These are phyloP conservation scores for Metschnikowia noctiluminum DNA, from an alignment of 805 yeast genomes.

Conservation along the genomic window DNA sequence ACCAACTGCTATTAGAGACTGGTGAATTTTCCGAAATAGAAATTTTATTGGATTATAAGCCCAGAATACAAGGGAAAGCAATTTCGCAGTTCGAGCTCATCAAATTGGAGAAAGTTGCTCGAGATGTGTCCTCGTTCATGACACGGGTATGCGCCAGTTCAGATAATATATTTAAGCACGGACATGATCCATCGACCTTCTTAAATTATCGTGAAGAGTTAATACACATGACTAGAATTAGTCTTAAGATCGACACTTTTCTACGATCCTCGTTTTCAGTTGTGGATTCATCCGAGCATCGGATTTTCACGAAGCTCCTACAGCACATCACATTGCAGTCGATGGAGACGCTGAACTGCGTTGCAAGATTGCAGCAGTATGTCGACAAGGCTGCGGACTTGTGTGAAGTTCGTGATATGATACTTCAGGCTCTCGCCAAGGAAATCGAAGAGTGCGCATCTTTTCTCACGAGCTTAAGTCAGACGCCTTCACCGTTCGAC, in stretches of 20 bases:
- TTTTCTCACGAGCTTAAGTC: slow-evolving; percentile 1
- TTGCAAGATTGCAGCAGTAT: slow-evolving; percentile 1
- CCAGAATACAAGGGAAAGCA: not conserved
- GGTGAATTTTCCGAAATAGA: not conserved
- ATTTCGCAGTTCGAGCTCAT: not conserved
- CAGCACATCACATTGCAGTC: slow-evolving; percentile 3
- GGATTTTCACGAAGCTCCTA: not conserved
- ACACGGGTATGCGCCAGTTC: slow-evolving; percentile 12
- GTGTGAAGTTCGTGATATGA: slow-evolving; percentile 8
- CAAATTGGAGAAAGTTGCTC: slow-evolving; percentile 22
- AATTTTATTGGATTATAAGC: not conserved
- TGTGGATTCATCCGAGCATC: not conserved
- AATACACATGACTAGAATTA: not conserved
- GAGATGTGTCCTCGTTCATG: slow-evolving; percentile 27
- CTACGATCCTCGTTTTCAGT: not conserved
- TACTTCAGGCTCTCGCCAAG: slow-evolving; percentile 4
- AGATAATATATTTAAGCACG: not conserved
- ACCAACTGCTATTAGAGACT: slow-evolving; percentile 1
- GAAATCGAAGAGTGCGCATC: slow-evolving; percentile 6
- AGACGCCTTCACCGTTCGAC: not conserved
- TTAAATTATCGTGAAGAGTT: not conserved
- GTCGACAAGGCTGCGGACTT: slow-evolving; percentile 9
- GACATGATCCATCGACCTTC: not conserved
- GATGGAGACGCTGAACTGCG: slow-evolving; percentile 7
- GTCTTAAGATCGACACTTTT: not conserved